Evolutionary conservation across 2,329 filamentous ascomycete species (phyloP).

Genomic region (Plenodomus tracheiphilus): DNA sequence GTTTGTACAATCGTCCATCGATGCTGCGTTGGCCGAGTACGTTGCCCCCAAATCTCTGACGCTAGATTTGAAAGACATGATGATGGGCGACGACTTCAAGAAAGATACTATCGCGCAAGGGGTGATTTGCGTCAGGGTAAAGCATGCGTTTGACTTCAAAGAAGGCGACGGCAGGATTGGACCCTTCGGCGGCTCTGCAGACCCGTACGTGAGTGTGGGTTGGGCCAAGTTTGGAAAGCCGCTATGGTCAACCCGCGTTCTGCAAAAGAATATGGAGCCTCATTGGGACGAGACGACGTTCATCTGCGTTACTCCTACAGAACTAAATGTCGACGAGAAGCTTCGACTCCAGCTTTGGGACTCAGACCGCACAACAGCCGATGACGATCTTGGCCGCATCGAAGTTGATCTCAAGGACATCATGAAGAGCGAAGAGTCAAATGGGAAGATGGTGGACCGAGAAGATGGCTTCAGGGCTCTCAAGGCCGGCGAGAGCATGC

Average conservation of each 20-base stretch:
- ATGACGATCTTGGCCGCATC: slow-evolving; percentile 74
- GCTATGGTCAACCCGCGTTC: slow-evolving; percentile 67
- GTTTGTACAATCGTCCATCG: slow-evolving; percentile 74
- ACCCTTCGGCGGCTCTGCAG: slow-evolving; percentile 63
- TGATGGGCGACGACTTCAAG: slow-evolving; percentile 77
- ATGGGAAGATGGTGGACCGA: slow-evolving; percentile 64
- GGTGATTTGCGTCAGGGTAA: slow-evolving; percentile 67
- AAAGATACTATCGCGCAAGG: slow-evolving; percentile 70
- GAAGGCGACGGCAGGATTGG: slow-evolving; percentile 68
- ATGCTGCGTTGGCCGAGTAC: slow-evolving; percentile 74
- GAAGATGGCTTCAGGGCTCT: slow-evolving; percentile 68
- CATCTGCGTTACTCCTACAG: slow-evolving; percentile 70
- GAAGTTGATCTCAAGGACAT: slow-evolving; percentile 68
- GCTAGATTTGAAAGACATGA: slow-evolving; percentile 74
- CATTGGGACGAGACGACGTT: slow-evolving; percentile 72
- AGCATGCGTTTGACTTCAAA: slow-evolving; percentile 70
- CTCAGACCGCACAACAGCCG: slow-evolving; percentile 70
- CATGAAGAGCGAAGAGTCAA: slow-evolving; percentile 62
- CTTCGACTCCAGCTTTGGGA: slow-evolving; percentile 75
- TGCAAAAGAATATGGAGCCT: slow-evolving; percentile 67
- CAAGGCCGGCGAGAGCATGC: slow-evolving; percentile 68
- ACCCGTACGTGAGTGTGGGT: slow-evolving; percentile 71
- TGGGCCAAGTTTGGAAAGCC: slow-evolving; percentile 80
- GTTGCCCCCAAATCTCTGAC: slow-evolving; percentile 77
- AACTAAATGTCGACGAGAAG: slow-evolving; percentile 72